These are phyloP conservation scores for Castanea mollissima DNA, from an alignment of 306 rosid species.

Conservation along the genomic window DNA sequence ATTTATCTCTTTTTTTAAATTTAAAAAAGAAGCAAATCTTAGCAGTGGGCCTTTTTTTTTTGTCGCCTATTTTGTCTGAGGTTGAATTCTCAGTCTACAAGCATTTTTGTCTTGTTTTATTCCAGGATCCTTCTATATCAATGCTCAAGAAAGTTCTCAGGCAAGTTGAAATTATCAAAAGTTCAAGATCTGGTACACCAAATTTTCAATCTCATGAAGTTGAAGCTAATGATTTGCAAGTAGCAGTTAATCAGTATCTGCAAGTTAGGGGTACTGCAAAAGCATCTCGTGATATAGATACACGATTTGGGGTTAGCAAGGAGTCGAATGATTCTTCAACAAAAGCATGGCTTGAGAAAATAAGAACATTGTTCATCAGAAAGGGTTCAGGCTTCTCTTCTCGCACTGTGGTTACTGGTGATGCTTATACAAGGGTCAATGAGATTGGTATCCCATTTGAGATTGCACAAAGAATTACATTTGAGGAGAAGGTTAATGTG, in stretches of 20 bases:
- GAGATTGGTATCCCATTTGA: slow-evolving; percentile 88
- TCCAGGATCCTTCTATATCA: slow-evolving; percentile 81
- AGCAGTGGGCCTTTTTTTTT: neutral
- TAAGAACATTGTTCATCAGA: slow-evolving; percentile 80
- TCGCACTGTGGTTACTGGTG: slow-evolving; percentile 93
- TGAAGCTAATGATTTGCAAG: slow-evolving; percentile 84
- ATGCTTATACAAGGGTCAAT: slow-evolving; percentile 71
- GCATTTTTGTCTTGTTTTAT: slow-evolving; percentile 2
- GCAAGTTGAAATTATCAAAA: slow-evolving; percentile 61
- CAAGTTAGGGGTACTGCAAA: slow-evolving; percentile 81
- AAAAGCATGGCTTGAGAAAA: slow-evolving; percentile 92
- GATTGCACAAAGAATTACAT: slow-evolving; percentile 78
- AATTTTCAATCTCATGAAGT: slow-evolving; percentile 79
- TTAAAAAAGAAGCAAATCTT: too few relatives aligned
- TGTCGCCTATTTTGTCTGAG: neutral
- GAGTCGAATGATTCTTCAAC: slow-evolving; percentile 65
- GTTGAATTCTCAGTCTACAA: neutral
- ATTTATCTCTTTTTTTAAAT: too few relatives aligned
- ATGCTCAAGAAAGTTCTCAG: slow-evolving; percentile 75
- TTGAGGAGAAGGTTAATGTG: slow-evolving; percentile 76
- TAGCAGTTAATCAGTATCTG: slow-evolving; percentile 64
- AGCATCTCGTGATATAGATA: slow-evolving; percentile 63
- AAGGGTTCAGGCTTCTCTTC: slow-evolving; percentile 99
- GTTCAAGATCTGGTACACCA: slow-evolving; percentile 83
- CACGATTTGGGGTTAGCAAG: slow-evolving; percentile 65